Conservation (phyloP, 257 asterid species). For the Solanum peruvianum region DNA sequence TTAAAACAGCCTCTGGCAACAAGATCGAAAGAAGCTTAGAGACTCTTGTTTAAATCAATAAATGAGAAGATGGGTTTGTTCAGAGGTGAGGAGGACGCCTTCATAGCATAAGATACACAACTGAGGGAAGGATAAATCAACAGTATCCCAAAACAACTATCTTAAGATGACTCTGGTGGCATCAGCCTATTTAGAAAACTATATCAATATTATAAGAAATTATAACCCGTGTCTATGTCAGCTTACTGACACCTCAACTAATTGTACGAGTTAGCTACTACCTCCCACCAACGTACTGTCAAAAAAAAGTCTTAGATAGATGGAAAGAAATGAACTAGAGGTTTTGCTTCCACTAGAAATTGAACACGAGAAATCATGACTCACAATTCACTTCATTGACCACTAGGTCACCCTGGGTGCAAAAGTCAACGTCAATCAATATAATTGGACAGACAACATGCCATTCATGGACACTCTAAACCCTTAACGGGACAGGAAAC, state of each 20-base stretch:
- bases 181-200: background rate
- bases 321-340: background rate
- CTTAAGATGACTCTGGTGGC: background rate
- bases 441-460: background rate
- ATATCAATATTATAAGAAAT: background rate
- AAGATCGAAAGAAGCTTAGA: conserved; percentile 20
- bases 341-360: background rate
- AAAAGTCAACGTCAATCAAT: background rate
- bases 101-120: background rate
- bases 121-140: background rate
- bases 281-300: background rate
- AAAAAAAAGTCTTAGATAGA: background rate
- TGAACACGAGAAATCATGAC: background rate
- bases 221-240: background rate
- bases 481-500: background rate
- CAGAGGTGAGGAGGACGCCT: background rate
- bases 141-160: background rate
- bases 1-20: conserved; percentile 24
- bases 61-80: background rate
- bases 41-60: conserved; percentile 3
- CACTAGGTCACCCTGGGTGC: background rate
- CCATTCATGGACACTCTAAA: background rate
- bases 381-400: background rate
- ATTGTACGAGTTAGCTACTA: background rate
- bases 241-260: background rate